Percentiles rank a stretch among this genome's conserved stretches.
Conservation (phyloP, 2,329 filamentous ascomycete species). For the Apiospora koreana region DNA sequence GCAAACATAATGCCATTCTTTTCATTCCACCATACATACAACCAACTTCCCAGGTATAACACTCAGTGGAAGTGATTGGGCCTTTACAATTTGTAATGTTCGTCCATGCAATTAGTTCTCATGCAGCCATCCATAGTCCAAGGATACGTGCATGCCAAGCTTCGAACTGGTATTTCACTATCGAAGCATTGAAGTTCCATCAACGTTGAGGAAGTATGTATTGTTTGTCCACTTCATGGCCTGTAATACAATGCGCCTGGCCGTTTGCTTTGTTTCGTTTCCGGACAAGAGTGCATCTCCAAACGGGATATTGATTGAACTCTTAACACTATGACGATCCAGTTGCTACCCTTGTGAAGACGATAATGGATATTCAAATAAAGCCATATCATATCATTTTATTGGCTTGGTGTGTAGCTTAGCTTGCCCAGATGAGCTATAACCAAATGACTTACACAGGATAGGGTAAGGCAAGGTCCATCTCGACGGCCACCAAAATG, state of each 20-base stretch:
- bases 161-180: background rate
- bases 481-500: background rate
- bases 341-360: too few species aligned
- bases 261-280: background rate
- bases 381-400: background rate
- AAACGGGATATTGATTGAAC: background rate
- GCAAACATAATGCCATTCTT: background rate
- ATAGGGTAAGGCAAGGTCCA: background rate
- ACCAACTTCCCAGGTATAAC: background rate
- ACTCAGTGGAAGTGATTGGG: background rate
- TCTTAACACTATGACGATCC: background rate
- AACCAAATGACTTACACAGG: background rate
- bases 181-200: background rate
- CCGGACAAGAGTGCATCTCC: background rate
- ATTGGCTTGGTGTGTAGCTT: background rate
- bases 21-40: background rate
- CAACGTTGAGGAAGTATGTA: background rate
- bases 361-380: background rate
- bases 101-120: background rate
- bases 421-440: background rate
- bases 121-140: slow-evolving; percentile 2
- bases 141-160: slow-evolving; percentile 5
- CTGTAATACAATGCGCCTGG: background rate
- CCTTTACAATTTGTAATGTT: background rate
- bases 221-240: background rate